Evolutionary conservation across 1,139 yeast species (phyloP).

Genomic region (Debaryomycetaceae sp.): DNA sequence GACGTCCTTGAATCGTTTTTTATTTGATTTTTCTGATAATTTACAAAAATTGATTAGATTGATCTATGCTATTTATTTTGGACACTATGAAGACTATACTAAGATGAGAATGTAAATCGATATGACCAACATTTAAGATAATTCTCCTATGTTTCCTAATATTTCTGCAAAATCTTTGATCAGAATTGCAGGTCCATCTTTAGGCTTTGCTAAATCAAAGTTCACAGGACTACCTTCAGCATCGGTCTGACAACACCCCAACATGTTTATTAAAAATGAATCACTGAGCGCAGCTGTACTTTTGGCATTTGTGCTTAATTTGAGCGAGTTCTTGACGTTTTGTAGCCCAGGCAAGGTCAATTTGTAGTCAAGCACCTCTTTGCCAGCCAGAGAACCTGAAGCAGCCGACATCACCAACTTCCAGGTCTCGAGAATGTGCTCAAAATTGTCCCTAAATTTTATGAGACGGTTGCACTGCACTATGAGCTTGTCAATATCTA

Average conservation of each 20-base stretch:
- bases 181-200: conserved; percentile 26
- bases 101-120: no score
- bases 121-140: conserved; percentile 15
- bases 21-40: not conserved
- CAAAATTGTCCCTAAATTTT: conserved; percentile 31
- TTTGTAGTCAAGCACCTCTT: conserved; percentile 11
- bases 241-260: conserved; percentile 34
- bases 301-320: conserved; percentile 23
- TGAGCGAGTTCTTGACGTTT: conserved; percentile 25
- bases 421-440: conserved; percentile 35
- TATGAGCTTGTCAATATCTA: conserved; percentile 42
- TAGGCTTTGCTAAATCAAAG: conserved; percentile 26
- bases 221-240: conserved; percentile 27
- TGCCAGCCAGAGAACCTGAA: conserved; percentile 6
- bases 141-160: conserved; percentile 40
- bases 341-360: conserved; percentile 33
- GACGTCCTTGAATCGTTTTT: conserved; percentile 11
- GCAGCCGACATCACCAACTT: conserved; percentile 27
- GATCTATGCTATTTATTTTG: no score
- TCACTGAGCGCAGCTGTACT: conserved; percentile 22
- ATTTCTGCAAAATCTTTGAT: conserved; percentile 46
- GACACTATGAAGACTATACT: no score
- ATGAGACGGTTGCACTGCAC: conserved; percentile 25
- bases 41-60: no score
- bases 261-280: conserved; percentile 42